Base-by-base conservation (phyloP, 192 early-diverging fungal genomes). In the Jimgerdemannia flammicorona region DNA sequence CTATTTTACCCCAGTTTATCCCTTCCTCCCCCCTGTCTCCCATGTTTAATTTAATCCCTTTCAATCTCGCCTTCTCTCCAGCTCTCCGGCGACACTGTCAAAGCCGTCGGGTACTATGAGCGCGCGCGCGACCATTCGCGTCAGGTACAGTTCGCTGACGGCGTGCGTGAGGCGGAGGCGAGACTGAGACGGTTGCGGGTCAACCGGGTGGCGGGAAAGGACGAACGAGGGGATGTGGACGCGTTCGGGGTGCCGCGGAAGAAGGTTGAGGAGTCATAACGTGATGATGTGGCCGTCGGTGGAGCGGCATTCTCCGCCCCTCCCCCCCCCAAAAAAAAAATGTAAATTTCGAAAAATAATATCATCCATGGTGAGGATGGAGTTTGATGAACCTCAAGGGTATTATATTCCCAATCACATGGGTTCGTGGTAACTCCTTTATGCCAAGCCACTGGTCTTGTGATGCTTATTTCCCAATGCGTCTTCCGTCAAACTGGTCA, bases 91-190 rank as follows among this genome's bases (percentile, higher is more conserved):
- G 79, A 84, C 70, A 63, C 69, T n/a, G 14, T 43, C 14, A 84
- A 81, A 69, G 85, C 85, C 10, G 74, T 70, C 40, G 72, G 76
- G 20, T 81, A 84, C 44, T 86, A 83, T 44, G 79, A 76, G 44
- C 79, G 78, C 11, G 81, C 85, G 39, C 74, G 71, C 44, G 75
- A 84, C 20, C 85, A 86, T 71, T 83, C 81, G 4, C 70, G 78
- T n/a, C 72, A 80, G 63, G 80, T 76, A 8, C 78, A 82, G 43
- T 83, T 80, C 29, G 40, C 71, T 40, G 74, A 74, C n/a, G 81
- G 83, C 66, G 77, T 83, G 63, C 67, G 75, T 54, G 79, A 87
- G 70, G 82, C 85, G 4, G 79, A 83, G 69, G 77, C 76, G 54
- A 83, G 83, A 3, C 43, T 83, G 42, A 81, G 70, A 74, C 74